Base-by-base conservation (phyloP, 257 asterid species). In the Solanum neorickii region DNA sequence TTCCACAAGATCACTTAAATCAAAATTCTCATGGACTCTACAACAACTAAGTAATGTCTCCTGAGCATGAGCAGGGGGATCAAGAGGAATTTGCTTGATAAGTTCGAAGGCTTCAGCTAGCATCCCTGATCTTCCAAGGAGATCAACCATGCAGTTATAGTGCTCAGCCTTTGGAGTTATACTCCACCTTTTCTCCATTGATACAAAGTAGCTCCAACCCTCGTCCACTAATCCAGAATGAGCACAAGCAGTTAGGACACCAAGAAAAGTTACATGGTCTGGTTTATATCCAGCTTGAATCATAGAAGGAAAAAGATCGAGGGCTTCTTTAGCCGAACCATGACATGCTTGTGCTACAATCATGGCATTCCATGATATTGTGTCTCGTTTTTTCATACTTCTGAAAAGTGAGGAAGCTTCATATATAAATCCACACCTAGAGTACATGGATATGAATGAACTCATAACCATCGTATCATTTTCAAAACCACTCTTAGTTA, bases 191-290 rank as follows among this genome's bases (percentile, higher is more conserved):
- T 23, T 56, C 88, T 88, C 82, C 97, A 94, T 94, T 52, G 91
- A 90, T 42, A 87, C 78, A 27, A 94, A 94, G 75, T 86, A 90
- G 35, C 83, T 88, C 91, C 87, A 89, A 85, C 95, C 96, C 89
- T 93, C 92, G 62, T 65, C 88, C 69, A 92, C 93, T 52, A 92
- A 91, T 75, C 96, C 97, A 82, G 96, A 91, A 92, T 94, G 96
- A 89, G 95, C 94, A 90, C 96, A 95, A 8, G 97, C 93, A 86
- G 93, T 90, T 88, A 95, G 91, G 73, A 94, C 91, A 80, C 94
- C 95, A 47, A 92, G 87, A 89, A 91, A 92, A 29, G 97, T 94
- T 44, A 92, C 90, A 83, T 94, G 95, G 86, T 94, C 92, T 20
- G 98, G 98, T 87, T 86, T 56, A 66, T 33, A 88, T 89, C 97